Conservation (phyloP, 768 basidiomycete species). For the Lactarius vividus region DNA sequence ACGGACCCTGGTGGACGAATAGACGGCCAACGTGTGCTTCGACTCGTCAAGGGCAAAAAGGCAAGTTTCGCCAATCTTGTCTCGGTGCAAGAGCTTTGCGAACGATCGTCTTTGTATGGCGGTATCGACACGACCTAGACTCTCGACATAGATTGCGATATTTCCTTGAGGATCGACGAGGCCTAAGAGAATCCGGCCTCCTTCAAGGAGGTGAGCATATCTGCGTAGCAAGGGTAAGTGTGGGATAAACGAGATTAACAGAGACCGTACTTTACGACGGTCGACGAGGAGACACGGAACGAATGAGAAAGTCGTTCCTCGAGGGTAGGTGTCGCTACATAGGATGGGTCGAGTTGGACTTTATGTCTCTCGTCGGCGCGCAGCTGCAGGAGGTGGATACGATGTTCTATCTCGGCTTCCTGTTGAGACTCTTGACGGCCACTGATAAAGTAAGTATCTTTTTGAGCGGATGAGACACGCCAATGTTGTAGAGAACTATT, state of each 20-base stretch:
- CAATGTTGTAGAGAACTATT: not conserved
- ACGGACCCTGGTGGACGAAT: conserved; percentile 42
- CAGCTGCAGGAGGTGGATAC: conserved; percentile 10
- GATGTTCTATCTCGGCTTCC: conserved; percentile 17
- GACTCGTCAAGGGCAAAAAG: conserved; percentile 52
- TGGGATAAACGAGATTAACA: not conserved
- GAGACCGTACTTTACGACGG: conserved; percentile 5
- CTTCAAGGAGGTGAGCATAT: conserved; percentile 22
- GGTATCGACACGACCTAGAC: conserved; percentile 2
- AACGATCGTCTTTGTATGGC: conserved; percentile 4
- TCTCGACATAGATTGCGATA: conserved; percentile 19
- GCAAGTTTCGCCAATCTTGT: conserved; percentile 47
- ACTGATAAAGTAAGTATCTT: conserved; percentile 12
- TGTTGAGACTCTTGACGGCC: conserved; percentile 11
- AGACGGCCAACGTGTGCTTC: conserved; percentile 48
- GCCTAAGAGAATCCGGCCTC: conserved; percentile 16
- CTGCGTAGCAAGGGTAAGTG: not conserved
- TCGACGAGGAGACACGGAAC: not conserved
- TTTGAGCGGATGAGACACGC: not conserved
- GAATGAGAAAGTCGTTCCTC: not conserved
- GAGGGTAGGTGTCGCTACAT: conserved; percentile 16
- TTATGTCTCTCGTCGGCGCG: conserved; percentile 15
- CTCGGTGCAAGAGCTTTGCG: conserved; percentile 36
- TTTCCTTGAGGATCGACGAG: conserved; percentile 12
- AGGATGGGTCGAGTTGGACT: conserved; percentile 22